Evolutionary conservation across 140 eudicot species (phyloP).

Genomic region (Anethum foeniculum): DNA sequence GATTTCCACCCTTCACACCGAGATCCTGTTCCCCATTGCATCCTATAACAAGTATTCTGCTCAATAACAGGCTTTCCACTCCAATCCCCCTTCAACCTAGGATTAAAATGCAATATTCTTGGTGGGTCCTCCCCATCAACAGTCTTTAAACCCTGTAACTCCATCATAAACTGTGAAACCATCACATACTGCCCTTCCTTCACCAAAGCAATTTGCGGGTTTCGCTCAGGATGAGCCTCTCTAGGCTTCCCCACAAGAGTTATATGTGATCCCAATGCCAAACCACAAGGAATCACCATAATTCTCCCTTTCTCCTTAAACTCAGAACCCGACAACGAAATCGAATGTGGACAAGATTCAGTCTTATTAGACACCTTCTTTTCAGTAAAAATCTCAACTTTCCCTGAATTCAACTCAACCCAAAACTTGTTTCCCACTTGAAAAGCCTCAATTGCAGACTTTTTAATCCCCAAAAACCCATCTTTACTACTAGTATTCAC

Average conservation of each 20-base stretch:
- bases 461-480: conserved; percentile 60
- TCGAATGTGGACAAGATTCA: conserved; percentile 74
- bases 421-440: conserved; percentile 59
- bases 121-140: conserved; percentile 94
- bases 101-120: conserved; percentile 81
- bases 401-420: conserved; percentile 48
- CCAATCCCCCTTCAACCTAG: conserved; percentile 72
- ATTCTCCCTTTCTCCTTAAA: conserved; percentile 40
- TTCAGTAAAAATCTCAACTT: conserved; percentile 11
- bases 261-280: conserved; percentile 79
- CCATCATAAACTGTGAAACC: conserved; percentile 83
- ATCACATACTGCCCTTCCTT: conserved; percentile 65
- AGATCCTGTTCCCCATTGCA: conserved; percentile 87
- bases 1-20: conserved; percentile 91
- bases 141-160: conserved; percentile 60
- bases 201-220: conserved; percentile 71
- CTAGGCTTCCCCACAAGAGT: conserved; percentile 74
- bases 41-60: conserved; percentile 76
- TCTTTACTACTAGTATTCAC: conserved; percentile 31
- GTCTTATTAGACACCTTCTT: conserved; percentile 17
- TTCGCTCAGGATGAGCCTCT: conserved; percentile 56
- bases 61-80: conserved; percentile 76
- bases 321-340: conserved; percentile 39
- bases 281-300: conserved; percentile 82
- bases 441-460: conserved; percentile 58